phyloP scores from a whole-genome alignment of 768 basidiomycete species.

The Lactarius quietus region DNA sequence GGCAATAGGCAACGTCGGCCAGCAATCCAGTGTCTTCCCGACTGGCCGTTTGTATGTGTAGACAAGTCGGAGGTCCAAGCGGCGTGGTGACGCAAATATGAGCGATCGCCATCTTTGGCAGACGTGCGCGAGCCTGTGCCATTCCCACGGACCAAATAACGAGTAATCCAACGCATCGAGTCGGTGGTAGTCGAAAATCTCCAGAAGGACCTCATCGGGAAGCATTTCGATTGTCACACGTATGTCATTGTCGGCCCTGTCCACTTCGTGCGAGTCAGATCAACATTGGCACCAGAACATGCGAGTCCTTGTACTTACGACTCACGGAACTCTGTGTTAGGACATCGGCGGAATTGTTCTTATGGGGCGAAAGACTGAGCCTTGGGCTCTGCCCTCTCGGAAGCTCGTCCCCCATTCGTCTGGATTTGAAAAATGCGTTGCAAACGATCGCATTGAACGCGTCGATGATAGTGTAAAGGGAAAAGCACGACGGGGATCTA shows the following conservation, averaged over 20 bases:
- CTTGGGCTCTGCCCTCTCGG: neutral
- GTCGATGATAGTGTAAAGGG: neutral
- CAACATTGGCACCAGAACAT: neutral
- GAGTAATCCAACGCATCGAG: slow-evolving; percentile 4
- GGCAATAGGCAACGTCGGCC: slow-evolving; percentile 11
- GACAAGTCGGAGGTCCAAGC: slow-evolving; percentile 15
- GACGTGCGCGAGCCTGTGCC: slow-evolving; percentile 21
- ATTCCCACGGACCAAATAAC: slow-evolving; percentile 15
- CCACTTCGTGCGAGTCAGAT: neutral
- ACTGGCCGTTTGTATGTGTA: slow-evolving; percentile 19
- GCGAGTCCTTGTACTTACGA: neutral
- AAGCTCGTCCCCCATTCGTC: slow-evolving; percentile 11
- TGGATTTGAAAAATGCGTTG: slow-evolving; percentile 5
- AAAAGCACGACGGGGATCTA: neutral
- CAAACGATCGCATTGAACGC: slow-evolving; percentile 13
- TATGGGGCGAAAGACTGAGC: neutral
- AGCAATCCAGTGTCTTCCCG: slow-evolving; percentile 13
- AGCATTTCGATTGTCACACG: slow-evolving; percentile 1
- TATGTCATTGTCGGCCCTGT: neutral
- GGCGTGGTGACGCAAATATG: slow-evolving; percentile 14
- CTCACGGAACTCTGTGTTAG: neutral
- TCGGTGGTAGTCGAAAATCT: slow-evolving; percentile 18
- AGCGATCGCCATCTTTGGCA: slow-evolving; percentile 16
- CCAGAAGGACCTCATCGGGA: slow-evolving; percentile 19
- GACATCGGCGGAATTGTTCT: neutral